These are phyloP conservation scores for Potentilla sterilis DNA, from an alignment of 306 rosid species.

Conservation along the genomic window DNA sequence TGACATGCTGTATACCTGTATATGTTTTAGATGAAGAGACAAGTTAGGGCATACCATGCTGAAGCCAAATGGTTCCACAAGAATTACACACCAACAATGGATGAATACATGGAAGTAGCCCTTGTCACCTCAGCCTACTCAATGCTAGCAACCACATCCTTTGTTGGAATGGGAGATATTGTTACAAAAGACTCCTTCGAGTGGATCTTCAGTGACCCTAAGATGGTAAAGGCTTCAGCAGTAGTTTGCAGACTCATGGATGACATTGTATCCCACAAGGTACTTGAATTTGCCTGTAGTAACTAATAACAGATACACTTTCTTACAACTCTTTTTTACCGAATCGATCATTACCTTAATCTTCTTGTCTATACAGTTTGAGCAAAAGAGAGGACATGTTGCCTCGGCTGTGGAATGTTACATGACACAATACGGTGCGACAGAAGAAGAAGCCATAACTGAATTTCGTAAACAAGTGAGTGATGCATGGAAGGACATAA, in stretches of 20 bases:
- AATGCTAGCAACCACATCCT: too few species aligned
- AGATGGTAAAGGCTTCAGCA: not conserved
- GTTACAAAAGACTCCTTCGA: not conserved
- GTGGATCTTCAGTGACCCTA: not conserved
- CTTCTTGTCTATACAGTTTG: too few species aligned
- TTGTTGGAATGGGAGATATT: too few species aligned
- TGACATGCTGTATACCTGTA: too few species aligned
- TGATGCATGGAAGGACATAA: not conserved
- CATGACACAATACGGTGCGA: not conserved
- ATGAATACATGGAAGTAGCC: not conserved
- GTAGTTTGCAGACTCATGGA: not conserved
- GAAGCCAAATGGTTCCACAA: not conserved
- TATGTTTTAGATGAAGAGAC: too few species aligned
- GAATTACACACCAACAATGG: not conserved
- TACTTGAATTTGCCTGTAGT: too few species aligned
- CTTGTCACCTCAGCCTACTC: too few species aligned
- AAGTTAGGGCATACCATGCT: too few species aligned
- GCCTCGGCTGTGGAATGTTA: not conserved
- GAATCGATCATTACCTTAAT: too few species aligned
- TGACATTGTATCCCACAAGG: not conserved
- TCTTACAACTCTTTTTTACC: too few species aligned
- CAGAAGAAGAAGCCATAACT: not conserved
- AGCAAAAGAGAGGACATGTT: not conserved
- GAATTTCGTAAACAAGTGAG: too few species aligned
- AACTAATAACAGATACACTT: too few species aligned